Evolutionary conservation across 257 asterid species (phyloP).

Genomic region (Solanum arcanum): DNA sequence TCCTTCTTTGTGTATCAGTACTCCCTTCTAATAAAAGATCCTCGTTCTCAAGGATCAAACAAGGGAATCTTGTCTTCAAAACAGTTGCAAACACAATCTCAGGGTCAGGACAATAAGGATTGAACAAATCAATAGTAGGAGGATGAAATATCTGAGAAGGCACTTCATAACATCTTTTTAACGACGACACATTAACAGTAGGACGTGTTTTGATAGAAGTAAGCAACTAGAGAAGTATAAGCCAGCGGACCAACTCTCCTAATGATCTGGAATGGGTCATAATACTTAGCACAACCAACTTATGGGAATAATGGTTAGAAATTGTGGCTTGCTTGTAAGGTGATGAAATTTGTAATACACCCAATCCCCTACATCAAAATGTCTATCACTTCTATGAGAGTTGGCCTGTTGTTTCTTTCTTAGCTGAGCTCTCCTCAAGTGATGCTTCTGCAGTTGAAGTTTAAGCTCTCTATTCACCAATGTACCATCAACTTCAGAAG

Average conservation of each 20-base stretch:
- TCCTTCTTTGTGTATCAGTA: not conserved
- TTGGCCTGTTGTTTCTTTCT: not conserved
- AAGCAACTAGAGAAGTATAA: not conserved
- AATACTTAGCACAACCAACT: not conserved
- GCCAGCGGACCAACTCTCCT: not conserved
- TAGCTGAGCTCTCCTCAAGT: not conserved
- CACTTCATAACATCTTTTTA: not conserved
- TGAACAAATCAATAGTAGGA: not conserved
- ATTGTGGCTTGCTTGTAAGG: not conserved
- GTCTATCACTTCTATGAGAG: not conserved
- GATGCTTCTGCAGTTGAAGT: not conserved
- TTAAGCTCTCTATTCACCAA: not conserved
- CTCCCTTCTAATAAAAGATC: not conserved
- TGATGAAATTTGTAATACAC: not conserved
- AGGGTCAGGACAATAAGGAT: not conserved
- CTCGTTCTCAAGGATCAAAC: not conserved
- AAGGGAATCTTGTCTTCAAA: not conserved
- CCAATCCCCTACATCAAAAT: not conserved
- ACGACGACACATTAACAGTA: not conserved
- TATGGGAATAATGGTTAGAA: not conserved
- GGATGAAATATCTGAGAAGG: not conserved
- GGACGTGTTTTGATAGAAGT: not conserved
- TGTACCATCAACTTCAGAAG: not conserved
- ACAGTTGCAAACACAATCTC: not conserved
- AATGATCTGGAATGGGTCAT: not conserved